Conservation (phyloP, 208 protist genomes). For the Spongospora subterranea region DNA sequence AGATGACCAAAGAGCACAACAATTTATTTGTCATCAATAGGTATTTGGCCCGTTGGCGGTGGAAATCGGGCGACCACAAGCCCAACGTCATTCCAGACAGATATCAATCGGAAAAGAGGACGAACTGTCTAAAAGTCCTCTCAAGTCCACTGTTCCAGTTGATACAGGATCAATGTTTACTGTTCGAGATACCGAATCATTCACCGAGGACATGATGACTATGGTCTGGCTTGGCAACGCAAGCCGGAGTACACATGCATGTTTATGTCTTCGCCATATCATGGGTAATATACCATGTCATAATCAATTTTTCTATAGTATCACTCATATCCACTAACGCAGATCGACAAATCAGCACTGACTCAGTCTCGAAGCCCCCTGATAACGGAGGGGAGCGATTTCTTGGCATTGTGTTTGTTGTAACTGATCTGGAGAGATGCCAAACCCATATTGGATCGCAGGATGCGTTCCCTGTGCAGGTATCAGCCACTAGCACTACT, state of each 20-base stretch:
- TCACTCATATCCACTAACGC: neutral
- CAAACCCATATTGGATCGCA: neutral
- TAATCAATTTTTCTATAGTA: neutral
- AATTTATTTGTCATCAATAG: too few species aligned
- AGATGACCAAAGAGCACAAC: neutral
- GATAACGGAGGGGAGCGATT: slow-evolving; percentile 17
- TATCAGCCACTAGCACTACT: neutral
- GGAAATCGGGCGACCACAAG: too few species aligned
- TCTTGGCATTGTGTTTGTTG: slow-evolving; percentile 1
- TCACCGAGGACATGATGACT: slow-evolving; percentile 30
- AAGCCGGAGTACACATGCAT: neutral
- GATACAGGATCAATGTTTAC: neutral
- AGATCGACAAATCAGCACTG: neutral
- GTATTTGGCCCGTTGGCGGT: neutral
- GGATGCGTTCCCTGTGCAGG: slow-evolving; percentile 13
- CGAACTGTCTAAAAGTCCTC: too few species aligned
- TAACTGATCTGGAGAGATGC: neutral
- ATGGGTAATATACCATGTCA: neutral
- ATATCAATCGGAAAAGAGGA: too few species aligned
- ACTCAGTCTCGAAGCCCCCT: neutral
- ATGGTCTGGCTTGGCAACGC: slow-evolving; percentile 41
- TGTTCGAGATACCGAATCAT: slow-evolving; percentile 24
- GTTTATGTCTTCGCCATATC: neutral
- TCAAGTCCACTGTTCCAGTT: too few species aligned
- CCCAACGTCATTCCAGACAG: too few species aligned